Percentiles rank a stretch among this genome's conserved stretches.
Conservation (phyloP, 2,329 filamentous ascomycete species). For the Phialocephala sp. region DNA sequence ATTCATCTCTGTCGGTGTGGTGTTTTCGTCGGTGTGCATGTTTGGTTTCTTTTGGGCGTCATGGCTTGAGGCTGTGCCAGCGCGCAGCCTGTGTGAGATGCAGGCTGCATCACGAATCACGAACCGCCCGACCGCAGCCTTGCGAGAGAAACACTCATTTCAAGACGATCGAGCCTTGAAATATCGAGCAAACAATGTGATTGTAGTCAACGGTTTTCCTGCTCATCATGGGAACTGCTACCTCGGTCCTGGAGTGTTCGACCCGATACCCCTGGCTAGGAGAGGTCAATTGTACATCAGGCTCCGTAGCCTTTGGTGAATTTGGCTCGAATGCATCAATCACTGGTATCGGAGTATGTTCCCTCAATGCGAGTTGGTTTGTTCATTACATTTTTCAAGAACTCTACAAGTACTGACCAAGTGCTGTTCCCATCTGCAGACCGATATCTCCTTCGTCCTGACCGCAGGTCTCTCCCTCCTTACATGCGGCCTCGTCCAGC, state of each 20-base stretch:
- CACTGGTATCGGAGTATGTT: conserved; percentile 20
- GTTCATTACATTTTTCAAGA: not conserved
- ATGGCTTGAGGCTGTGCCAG: conserved; percentile 12
- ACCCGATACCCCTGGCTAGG: conserved; percentile 16
- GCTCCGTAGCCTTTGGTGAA: conserved; percentile 10
- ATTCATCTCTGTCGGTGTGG: not conserved
- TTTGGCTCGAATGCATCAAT: conserved; percentile 16
- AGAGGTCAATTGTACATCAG: conserved; percentile 14
- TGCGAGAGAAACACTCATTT: not conserved
- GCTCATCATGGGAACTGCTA: conserved; percentile 14
- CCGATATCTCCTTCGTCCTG: conserved; percentile 22
- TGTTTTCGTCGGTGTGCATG: not conserved
- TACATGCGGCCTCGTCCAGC: conserved; percentile 14
- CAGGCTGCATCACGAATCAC: not conserved
- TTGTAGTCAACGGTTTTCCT: not conserved
- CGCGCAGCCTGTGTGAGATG: not conserved
- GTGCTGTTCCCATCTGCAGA: conserved; percentile 10
- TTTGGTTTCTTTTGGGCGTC: conserved; percentile 4
- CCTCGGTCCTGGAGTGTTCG: conserved; percentile 14
- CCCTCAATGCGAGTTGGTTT: not conserved
- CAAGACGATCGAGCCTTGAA: conserved; percentile 2
- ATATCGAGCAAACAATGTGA: conserved; percentile 1
- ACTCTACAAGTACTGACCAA: not conserved
- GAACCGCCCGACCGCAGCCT: conserved; percentile 2
- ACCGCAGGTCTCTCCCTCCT: conserved; percentile 21